Evolutionary conservation across 768 basidiomycete species (phyloP).

Genomic region (Leccinum subgranulosum): DNA sequence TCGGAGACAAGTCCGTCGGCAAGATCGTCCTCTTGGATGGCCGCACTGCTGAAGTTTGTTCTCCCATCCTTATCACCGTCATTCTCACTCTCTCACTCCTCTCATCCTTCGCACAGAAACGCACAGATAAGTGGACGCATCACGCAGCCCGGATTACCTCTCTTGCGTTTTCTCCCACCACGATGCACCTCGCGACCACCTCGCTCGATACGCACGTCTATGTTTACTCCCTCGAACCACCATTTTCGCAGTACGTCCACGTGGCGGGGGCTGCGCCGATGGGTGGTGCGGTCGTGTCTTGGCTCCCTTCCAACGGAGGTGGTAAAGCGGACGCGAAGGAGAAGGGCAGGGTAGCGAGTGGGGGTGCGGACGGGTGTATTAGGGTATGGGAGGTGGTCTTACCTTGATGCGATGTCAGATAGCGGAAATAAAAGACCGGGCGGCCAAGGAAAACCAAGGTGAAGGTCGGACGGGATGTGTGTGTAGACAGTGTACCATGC

Average conservation of each 20-base stretch:
- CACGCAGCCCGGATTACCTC: slow-evolving; percentile 82
- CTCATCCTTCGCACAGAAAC: slow-evolving; percentile 37
- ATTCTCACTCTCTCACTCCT: neutral
- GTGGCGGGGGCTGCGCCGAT: slow-evolving; percentile 87
- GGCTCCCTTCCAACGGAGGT: slow-evolving; percentile 43
- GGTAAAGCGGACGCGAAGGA: slow-evolving; percentile 25
- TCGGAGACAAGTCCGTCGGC: slow-evolving; percentile 60
- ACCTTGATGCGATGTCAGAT: slow-evolving; percentile 15
- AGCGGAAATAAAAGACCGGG: neutral
- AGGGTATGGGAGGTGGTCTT: slow-evolving; percentile 60
- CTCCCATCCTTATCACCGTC: neutral
- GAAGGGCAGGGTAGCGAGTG: slow-evolving; percentile 57
- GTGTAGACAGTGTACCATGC: neutral
- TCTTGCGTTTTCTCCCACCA: slow-evolving; percentile 38
- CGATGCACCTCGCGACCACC: slow-evolving; percentile 74
- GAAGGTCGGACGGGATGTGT: neutral
- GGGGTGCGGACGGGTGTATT: slow-evolving; percentile 82
- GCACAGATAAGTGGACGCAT: slow-evolving; percentile 80
- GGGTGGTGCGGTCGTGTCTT: slow-evolving; percentile 78
- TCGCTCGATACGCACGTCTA: slow-evolving; percentile 94
- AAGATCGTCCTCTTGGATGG: slow-evolving; percentile 79
- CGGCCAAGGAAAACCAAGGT: neutral
- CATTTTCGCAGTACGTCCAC: slow-evolving; percentile 63
- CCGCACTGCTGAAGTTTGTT: slow-evolving; percentile 49
- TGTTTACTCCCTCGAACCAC: slow-evolving; percentile 74